Percentiles rank a stretch among this genome's conserved stretches.
phyloP scores from a whole-genome alignment of 2,329 filamentous ascomycete species.

The Venturia carpophila region DNA sequence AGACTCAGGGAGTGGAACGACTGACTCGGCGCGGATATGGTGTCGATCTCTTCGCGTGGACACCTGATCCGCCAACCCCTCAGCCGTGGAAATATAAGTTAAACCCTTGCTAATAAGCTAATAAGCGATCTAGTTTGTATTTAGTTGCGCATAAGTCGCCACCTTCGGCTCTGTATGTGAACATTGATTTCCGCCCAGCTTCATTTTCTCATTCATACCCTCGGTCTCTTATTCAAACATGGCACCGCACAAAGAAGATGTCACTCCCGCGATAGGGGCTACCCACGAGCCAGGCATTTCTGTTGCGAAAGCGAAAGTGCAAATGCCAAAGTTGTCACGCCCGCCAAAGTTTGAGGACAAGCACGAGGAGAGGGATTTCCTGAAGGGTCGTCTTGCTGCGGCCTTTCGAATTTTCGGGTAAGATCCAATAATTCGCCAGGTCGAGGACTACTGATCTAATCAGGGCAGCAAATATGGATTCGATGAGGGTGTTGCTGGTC shows the following conservation, averaged over 20 bases:
- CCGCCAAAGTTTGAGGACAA: constrained; percentile 19
- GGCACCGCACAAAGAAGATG: constrained; percentile 16
- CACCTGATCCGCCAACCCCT: background rate
- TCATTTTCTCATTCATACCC: background rate
- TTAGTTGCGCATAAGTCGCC: background rate
- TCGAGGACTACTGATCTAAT: background rate
- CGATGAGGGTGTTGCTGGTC: constrained; percentile 20
- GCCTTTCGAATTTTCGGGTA: constrained; percentile 20
- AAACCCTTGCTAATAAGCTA: background rate
- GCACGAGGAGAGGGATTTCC: constrained; percentile 19
- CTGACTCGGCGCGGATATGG: background rate
- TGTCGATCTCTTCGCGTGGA: background rate
- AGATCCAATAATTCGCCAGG: background rate
- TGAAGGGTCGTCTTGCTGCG: constrained; percentile 19
- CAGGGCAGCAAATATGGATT: constrained; percentile 10
- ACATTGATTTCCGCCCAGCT: background rate
- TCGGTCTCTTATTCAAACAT: background rate
- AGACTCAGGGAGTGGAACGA: no score
- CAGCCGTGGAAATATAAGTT: background rate
- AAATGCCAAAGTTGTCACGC: constrained; percentile 12
- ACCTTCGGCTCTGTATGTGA: background rate
- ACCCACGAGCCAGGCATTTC: constrained; percentile 1
- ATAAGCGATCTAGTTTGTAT: background rate
- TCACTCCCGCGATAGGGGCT: constrained; percentile 4
- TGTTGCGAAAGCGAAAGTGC: constrained; percentile 4